Evolutionary conservation across 2,329 filamentous ascomycete genomes (phyloP).

Genomic region (Neofusicoccum umdonicola): DNA sequence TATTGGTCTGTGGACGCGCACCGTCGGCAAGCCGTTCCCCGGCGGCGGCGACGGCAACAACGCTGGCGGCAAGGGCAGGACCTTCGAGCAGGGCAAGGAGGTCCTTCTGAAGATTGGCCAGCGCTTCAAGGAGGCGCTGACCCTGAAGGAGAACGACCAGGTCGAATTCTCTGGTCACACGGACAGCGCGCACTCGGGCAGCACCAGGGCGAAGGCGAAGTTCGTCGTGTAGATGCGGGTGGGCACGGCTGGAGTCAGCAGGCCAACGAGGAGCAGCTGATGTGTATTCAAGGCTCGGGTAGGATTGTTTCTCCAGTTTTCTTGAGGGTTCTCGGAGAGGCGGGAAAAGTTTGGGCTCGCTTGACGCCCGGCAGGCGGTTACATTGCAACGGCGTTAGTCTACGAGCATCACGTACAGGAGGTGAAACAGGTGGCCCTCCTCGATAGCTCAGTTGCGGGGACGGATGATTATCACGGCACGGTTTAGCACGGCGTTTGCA

Average conservation of each 20-base stretch:
- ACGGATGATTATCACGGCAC: conserved; percentile 16
- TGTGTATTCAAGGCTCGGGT: conserved; percentile 1
- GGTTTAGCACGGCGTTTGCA: conserved; percentile 18
- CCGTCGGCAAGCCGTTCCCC: conserved; percentile 79
- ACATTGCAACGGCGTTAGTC: conserved; percentile 15
- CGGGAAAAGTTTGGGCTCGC: conserved; percentile 11
- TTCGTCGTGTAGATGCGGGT: conserved; percentile 65
- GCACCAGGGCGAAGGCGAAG: conserved; percentile 94
- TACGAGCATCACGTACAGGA: conserved; percentile 14
- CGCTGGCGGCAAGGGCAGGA: conserved; percentile 74
- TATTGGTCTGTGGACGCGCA: conserved; percentile 95
- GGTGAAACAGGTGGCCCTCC: conserved; percentile 22
- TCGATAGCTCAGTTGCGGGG: conserved; percentile 15
- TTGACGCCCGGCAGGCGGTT: conserved; percentile 10
- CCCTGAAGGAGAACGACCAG: conserved; percentile 70
- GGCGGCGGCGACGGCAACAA: conserved; percentile 71
- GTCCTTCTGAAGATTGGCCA: conserved; percentile 80
- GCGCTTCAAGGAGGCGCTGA: conserved; percentile 89
- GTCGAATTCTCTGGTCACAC: conserved; percentile 98
- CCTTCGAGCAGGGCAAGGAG: conserved; percentile 77
- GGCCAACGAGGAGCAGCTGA: background rate
- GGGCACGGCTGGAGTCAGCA: background rate
- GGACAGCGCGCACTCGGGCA: conserved; percentile 87
- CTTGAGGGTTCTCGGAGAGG: background rate
- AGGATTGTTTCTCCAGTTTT: conserved; percentile 10